Percentiles rank a stretch among this genome's conserved stretches.
phyloP scores from a whole-genome alignment of 768 basidiomycete genomes.

The Mycena indigotica region DNA sequence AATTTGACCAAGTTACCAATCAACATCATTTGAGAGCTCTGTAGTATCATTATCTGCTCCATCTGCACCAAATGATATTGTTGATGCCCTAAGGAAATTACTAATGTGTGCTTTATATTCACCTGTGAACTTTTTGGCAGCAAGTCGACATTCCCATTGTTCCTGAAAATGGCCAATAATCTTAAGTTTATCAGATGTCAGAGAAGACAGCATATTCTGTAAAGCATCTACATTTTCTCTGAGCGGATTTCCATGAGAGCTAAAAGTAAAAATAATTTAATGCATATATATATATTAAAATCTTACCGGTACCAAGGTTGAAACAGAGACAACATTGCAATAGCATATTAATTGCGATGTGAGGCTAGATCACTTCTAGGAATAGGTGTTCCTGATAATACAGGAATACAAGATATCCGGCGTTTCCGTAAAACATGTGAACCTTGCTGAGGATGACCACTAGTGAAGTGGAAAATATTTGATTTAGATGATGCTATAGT shows the following conservation, averaged over 20 bases:
- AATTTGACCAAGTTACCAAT: slow-evolving; percentile 10
- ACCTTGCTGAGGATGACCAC: slow-evolving; percentile 8
- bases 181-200: not conserved
- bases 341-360: slow-evolving; percentile 2
- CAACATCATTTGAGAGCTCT: not conserved
- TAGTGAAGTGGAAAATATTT: not conserved
- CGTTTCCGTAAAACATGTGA: slow-evolving; percentile 8
- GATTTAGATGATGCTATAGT: too few species aligned
- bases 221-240: too few species aligned
- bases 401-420: slow-evolving; percentile 1
- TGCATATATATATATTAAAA: too few species aligned
- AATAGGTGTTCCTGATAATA: slow-evolving; percentile 12
- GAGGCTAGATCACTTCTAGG: slow-evolving; percentile 4
- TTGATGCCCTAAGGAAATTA: not conserved
- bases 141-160: slow-evolving; percentile 16
- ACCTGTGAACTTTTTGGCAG: slow-evolving; percentile 15
- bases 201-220: not conserved
- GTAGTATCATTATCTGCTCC: not conserved
- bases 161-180: slow-evolving; percentile 18
- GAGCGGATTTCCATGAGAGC: too few species aligned
- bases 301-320: slow-evolving; percentile 8
- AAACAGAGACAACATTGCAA: slow-evolving; percentile 18
- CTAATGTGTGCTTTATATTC: not conserved
- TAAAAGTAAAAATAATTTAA: too few species aligned
- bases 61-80: not conserved